These are phyloP conservation scores for Leptographium procerum DNA, from an alignment of 2,329 filamentous ascomycete species.

Conservation along the genomic window DNA sequence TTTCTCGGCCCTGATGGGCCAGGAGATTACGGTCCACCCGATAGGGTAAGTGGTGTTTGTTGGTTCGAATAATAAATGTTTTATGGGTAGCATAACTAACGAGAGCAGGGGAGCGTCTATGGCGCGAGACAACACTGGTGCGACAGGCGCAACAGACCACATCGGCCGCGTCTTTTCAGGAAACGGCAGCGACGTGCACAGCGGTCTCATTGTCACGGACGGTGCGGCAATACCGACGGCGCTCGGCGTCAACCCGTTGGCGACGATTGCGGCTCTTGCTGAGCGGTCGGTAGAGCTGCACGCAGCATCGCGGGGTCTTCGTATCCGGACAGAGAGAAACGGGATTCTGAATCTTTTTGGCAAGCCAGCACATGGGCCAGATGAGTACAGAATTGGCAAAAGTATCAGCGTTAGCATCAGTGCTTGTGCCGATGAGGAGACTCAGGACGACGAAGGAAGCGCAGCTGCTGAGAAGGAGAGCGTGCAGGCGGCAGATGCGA, in stretches of 20 bases:
- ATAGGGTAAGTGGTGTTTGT: constrained; percentile 36
- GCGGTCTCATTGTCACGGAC: constrained; percentile 51
- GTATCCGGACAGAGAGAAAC: constrained; percentile 34
- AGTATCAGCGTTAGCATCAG: background rate
- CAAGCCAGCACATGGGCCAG: constrained; percentile 28
- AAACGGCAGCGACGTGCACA: constrained; percentile 35
- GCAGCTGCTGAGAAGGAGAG: constrained; percentile 3
- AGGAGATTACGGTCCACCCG: constrained; percentile 55
- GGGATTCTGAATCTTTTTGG: constrained; percentile 43
- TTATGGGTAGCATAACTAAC: no score
- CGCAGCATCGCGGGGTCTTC: constrained; percentile 27
- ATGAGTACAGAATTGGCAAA: background rate
- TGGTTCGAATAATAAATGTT: no score
- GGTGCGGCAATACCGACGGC: constrained; percentile 50
- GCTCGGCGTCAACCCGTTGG: constrained; percentile 55
- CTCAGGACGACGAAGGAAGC: constrained; percentile 4
- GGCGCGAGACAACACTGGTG: constrained; percentile 44
- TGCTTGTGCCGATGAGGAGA: background rate
- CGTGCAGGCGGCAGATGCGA: constrained; percentile 23
- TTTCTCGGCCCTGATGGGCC: constrained; percentile 41
- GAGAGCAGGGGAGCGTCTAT: constrained; percentile 44
- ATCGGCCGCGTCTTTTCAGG: constrained; percentile 48
- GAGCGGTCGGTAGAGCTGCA: constrained; percentile 49
- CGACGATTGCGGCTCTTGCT: constrained; percentile 57
- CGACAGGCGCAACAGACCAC: constrained; percentile 49